Conservation (phyloP, 1,139 yeast genomes). For the Kurtzmaniella natalensis region DNA sequence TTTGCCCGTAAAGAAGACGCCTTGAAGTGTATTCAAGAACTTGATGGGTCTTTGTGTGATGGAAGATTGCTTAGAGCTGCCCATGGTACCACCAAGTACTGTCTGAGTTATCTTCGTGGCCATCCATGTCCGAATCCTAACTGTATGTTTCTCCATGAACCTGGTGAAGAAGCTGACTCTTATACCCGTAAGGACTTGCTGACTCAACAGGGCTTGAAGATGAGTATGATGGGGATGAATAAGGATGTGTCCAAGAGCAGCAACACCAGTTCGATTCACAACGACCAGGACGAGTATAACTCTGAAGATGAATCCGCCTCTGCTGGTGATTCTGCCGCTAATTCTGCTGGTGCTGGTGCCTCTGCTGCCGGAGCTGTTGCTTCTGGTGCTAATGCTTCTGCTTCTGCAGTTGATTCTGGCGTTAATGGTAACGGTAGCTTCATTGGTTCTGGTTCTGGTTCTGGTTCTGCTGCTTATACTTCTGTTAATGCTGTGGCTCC, state of each 20-base stretch:
- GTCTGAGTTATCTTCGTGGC: slow-evolving; percentile 91
- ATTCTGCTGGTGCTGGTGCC: slow-evolving; percentile 14
- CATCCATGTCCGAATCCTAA: slow-evolving; percentile 97
- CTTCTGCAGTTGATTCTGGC: slow-evolving; percentile 4
- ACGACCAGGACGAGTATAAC: slow-evolving; percentile 10
- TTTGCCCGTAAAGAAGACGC: slow-evolving; percentile 94
- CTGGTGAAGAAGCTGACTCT: slow-evolving; percentile 98
- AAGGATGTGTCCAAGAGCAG: slow-evolving; percentile 11
- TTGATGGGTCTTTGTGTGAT: slow-evolving; percentile 92
- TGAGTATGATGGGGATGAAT: slow-evolving; percentile 43
- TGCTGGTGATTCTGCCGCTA: slow-evolving; percentile 13
- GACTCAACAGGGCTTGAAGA: slow-evolving; percentile 69
- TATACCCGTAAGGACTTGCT: slow-evolving; percentile 90
- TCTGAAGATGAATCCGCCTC: slow-evolving; percentile 17
- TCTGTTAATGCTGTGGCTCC: too few relatives aligned
- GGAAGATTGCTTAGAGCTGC: slow-evolving; percentile 89
- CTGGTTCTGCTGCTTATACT: slow-evolving; percentile 4
- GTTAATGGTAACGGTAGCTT: too few relatives aligned
- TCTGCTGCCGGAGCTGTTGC: slow-evolving; percentile 20
- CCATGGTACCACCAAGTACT: slow-evolving; percentile 97
- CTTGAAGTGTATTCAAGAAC: slow-evolving; percentile 83
- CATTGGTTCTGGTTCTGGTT: too few relatives aligned
- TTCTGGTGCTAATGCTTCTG: slow-evolving; percentile 15
- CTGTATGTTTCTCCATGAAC: slow-evolving; percentile 98
- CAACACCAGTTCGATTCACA: slow-evolving; percentile 2